A percentile compares a stretch with the other conserved stretches of the same genome.
phyloP scores from a whole-genome alignment of 352 stramenopile species.

The Plasmopara viticola region DNA sequence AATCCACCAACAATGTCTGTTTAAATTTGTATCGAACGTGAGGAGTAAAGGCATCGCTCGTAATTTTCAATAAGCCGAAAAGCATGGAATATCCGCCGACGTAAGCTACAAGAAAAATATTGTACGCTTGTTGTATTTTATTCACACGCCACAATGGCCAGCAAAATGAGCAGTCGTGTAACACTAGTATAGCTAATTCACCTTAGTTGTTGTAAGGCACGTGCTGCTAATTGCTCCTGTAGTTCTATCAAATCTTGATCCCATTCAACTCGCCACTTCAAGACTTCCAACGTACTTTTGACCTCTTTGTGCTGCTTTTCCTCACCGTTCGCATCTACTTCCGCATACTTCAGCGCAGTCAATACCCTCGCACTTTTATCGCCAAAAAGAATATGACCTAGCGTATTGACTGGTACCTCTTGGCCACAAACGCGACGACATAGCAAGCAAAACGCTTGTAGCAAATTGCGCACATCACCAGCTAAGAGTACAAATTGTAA shows the following conservation, averaged over 20 bases:
- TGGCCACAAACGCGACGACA: slow-evolving; percentile 11
- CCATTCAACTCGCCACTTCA: slow-evolving; percentile 19
- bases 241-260: slow-evolving; percentile 20
- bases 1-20: too few species aligned
- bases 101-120: too few species aligned
- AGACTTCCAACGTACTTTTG: slow-evolving; percentile 2
- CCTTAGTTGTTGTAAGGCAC: slow-evolving; percentile 1
- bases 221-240: slow-evolving; percentile 10
- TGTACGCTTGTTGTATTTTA: too few species aligned
- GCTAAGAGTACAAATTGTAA: slow-evolving; percentile 5
- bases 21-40: too few species aligned
- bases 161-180: background rate
- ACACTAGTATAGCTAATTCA: background rate
- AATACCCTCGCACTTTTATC: slow-evolving; percentile 9
- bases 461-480: slow-evolving; percentile 10
- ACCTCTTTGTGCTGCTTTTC: slow-evolving; percentile 1
- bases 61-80: too few species aligned
- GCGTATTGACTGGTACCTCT: background rate
- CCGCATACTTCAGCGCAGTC: background rate
- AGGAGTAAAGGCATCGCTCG: too few species aligned
- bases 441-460: slow-evolving; percentile 14
- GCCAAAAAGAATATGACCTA: slow-evolving; percentile 15
- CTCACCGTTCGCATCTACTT: background rate
- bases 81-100: too few species aligned
- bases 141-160: too few species aligned